phyloP scores from a whole-genome alignment of 768 basidiomycete genomes.

The Heimioporus sp. region DNA sequence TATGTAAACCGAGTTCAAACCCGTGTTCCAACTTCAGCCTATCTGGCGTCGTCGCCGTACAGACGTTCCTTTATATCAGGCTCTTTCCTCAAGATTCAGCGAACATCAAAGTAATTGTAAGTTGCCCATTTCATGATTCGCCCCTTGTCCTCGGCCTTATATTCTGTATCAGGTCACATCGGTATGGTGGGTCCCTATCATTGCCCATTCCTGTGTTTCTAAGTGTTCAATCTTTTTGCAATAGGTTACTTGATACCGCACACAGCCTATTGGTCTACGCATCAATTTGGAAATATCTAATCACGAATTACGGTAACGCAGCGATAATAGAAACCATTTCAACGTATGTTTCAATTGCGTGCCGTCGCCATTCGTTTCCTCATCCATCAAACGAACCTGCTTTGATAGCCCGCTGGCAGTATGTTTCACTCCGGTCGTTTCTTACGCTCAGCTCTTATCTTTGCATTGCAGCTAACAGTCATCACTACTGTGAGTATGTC shows the following conservation, averaged over 20 bases:
- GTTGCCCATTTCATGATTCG: not conserved
- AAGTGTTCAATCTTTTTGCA: not conserved
- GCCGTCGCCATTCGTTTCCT: too few species aligned
- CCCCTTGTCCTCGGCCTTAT: not conserved
- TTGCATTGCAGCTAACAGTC: slow-evolving; percentile 23
- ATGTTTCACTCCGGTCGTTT: slow-evolving; percentile 1
- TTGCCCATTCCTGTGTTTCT: not conserved
- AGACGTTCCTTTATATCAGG: slow-evolving; percentile 28
- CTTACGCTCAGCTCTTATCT: not conserved
- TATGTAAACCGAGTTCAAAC: too few species aligned
- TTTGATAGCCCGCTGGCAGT: slow-evolving; percentile 26
- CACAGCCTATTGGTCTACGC: slow-evolving; percentile 42
- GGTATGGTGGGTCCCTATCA: slow-evolving; percentile 20
- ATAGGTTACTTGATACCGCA: slow-evolving; percentile 34
- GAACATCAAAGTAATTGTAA: slow-evolving; percentile 22
- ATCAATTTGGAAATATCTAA: slow-evolving; percentile 44
- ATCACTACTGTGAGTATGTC: slow-evolving; percentile 28
- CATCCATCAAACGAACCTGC: not conserved
- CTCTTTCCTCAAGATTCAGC: slow-evolving; percentile 25
- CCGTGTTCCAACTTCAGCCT: too few species aligned
- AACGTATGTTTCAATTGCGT: slow-evolving; percentile 29
- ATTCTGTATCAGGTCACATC: slow-evolving; percentile 18
- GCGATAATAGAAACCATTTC: slow-evolving; percentile 42
- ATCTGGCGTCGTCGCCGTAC: slow-evolving; percentile 25
- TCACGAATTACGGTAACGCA: slow-evolving; percentile 40